Percentiles rank a stretch among this genome's conserved stretches.
phyloP scores from a whole-genome alignment of 2,329 filamentous ascomycete species.

The Aspergillus neoniger region DNA sequence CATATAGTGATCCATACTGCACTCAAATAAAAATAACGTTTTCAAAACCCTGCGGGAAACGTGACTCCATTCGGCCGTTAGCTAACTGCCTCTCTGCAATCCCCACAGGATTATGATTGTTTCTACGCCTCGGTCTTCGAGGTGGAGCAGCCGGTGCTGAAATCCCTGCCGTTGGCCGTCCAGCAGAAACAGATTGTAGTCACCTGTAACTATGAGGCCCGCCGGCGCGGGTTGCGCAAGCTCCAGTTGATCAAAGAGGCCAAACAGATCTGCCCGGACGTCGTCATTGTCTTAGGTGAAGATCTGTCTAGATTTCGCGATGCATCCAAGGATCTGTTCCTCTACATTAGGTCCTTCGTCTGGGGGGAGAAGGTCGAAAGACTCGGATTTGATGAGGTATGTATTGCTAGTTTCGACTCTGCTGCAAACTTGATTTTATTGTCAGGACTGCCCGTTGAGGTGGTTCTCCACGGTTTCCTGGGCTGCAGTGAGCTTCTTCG shows the following conservation, averaged over 20 bases:
- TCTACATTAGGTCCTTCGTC: slow-evolving; percentile 69
- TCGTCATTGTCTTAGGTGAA: slow-evolving; percentile 83
- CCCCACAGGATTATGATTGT: slow-evolving; percentile 58
- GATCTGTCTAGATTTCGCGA: slow-evolving; percentile 83
- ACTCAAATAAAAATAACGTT: not conserved
- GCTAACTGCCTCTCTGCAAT: not conserved
- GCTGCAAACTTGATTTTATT: not conserved
- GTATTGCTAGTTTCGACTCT: slow-evolving; percentile 19
- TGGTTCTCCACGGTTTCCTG: not conserved
- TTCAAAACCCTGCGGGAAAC: not conserved
- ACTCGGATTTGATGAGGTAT: slow-evolving; percentile 86
- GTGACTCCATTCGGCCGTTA: not conserved
- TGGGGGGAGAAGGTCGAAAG: slow-evolving; percentile 80
- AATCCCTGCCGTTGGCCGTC: slow-evolving; percentile 73
- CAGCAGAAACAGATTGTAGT: slow-evolving; percentile 92
- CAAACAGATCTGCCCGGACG: slow-evolving; percentile 74
- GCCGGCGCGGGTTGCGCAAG: slow-evolving; percentile 67
- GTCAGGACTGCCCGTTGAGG: not conserved
- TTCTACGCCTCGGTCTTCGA: slow-evolving; percentile 95
- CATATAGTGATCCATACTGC: no score
- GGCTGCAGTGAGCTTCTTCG: not conserved
- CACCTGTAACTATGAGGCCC: slow-evolving; percentile 91
- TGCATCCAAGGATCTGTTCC: slow-evolving; percentile 77
- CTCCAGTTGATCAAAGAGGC: slow-evolving; percentile 84
- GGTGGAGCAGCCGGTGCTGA: slow-evolving; percentile 73